A percentile compares a stretch with the other conserved stretches of the same genome.
Evolutionary conservation across 495 filamentous ascomycete species (phyloP).

Genomic region (Penicillium fimorum): DNA sequence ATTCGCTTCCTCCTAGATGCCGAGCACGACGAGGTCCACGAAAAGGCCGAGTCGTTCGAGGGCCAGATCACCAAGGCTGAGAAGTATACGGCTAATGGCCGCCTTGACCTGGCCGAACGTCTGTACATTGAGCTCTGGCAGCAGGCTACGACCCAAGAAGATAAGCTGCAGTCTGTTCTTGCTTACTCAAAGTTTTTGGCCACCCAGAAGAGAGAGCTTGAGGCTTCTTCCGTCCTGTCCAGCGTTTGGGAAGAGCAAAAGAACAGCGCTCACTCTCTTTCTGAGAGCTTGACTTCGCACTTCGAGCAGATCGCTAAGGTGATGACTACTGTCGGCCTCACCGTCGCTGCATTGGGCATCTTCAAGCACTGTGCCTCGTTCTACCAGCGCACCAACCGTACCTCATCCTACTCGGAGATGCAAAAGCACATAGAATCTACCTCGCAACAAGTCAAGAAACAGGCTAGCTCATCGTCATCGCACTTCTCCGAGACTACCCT

Average conservation of each 20-base stretch:
- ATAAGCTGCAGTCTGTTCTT: constrained; percentile 29
- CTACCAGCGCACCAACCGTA: constrained; percentile 31
- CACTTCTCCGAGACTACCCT: constrained; percentile 30
- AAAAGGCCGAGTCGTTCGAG: constrained; percentile 21
- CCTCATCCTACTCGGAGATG: constrained; percentile 27
- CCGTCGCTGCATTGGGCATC: constrained; percentile 32
- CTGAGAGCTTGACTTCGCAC: constrained; percentile 26
- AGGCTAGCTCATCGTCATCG: constrained; percentile 24
- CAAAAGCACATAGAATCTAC: constrained; percentile 29
- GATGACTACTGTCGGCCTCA: constrained; percentile 36
- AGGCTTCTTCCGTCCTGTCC: constrained; percentile 37
- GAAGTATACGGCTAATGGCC: constrained; percentile 22
- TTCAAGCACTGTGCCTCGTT: constrained; percentile 34
- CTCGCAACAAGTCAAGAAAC: constrained; percentile 30
- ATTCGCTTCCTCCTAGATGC: constrained; percentile 23
- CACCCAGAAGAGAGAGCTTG: constrained; percentile 28
- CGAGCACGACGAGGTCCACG: constrained; percentile 23
- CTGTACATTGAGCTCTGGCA: constrained; percentile 41
- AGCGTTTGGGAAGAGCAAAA: constrained; percentile 39
- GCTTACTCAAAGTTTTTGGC: constrained; percentile 36
- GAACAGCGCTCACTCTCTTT: constrained; percentile 22
- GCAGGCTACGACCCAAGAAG: constrained; percentile 32
- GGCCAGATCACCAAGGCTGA: constrained; percentile 25
- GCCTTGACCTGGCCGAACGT: constrained; percentile 28
- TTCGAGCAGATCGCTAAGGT: constrained; percentile 35